A percentile compares a stretch with the other conserved stretches of the same genome.
phyloP scores from a whole-genome alignment of 2,329 filamentous ascomycete genomes.

The Aspergillus fumigatus region DNA sequence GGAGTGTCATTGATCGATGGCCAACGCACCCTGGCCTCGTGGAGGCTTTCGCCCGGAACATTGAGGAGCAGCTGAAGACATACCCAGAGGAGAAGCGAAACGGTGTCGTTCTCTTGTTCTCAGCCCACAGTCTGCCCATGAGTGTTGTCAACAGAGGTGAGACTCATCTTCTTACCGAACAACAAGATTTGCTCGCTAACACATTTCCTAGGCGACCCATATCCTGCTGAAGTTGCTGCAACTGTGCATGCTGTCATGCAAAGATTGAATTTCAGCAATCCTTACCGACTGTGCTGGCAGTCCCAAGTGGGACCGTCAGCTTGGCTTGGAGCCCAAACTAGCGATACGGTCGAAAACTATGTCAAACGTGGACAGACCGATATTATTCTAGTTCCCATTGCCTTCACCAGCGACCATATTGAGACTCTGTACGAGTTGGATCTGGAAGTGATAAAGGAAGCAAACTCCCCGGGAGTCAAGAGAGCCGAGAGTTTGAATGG shows the following conservation, averaged over 20 bases:
- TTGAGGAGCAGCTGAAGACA: slow-evolving; percentile 75
- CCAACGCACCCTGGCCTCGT: slow-evolving; percentile 85
- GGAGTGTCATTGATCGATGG: slow-evolving; percentile 99
- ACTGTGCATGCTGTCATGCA: slow-evolving; percentile 98
- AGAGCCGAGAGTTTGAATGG: slow-evolving; percentile 90
- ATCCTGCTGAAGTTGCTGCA: slow-evolving; percentile 90
- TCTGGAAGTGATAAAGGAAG: slow-evolving; percentile 86
- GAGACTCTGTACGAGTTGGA: slow-evolving; percentile 95
- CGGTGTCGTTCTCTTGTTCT: slow-evolving; percentile 83
- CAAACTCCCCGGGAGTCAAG: slow-evolving; percentile 73
- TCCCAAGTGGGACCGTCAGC: slow-evolving; percentile 93
- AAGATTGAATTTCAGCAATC: slow-evolving; percentile 78
- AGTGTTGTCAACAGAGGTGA: slow-evolving; percentile 86
- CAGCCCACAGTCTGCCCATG: slow-evolving; percentile 95
- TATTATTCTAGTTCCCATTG: slow-evolving; percentile 86
- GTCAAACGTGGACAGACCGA: slow-evolving; percentile 89
- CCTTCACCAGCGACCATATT: slow-evolving; percentile 98
- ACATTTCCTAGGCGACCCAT: slow-evolving; percentile 67
- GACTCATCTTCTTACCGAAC: slow-evolving; percentile 11
- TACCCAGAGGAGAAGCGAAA: slow-evolving; percentile 79
- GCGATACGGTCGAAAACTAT: slow-evolving; percentile 80
- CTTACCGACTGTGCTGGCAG: slow-evolving; percentile 94
- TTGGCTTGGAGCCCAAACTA: slow-evolving; percentile 93
- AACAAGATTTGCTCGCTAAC: slow-evolving; percentile 1
- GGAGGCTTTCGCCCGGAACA: slow-evolving; percentile 87